Base-by-base conservation (phyloP, 805 yeast species). In the Sugiyamaella americana region DNA sequence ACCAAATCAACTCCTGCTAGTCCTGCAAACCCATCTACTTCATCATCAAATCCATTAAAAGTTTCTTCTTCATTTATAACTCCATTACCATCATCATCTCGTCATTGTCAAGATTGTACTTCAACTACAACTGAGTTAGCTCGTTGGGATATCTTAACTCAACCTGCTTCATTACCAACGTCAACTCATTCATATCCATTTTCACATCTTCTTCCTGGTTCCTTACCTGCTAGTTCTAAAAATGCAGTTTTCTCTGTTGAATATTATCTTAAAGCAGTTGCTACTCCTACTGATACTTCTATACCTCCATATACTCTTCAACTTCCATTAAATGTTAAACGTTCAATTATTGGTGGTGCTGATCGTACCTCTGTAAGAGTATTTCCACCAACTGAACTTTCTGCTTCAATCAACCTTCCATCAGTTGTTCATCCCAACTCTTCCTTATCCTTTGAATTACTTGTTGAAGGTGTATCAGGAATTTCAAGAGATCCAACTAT, bases 381-480 rank as follows among this genome's bases (percentile, higher is more conserved):
- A 1, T 93, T 93, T 65, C 98, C 98, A 1, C 98, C 99, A 5
- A 91, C 98, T 0, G 85, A 84, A 37, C 82, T 93, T 32, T 82
- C 87, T 2, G 94, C 96, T 4, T 78, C 84, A 22, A 93, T 95
- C 5, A 84, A 82, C 13, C 69, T 93, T 42, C 98, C 98, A 1
- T 84, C 84, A 52, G 95, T 88, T 13, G 75, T 86, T 26, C 86
- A 86, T 63, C 98, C 98, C 10, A 82, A 85, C 61, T 83, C 96
- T 0, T 73, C 82, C 0, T 87, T 93, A 59, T 84, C 93, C 0
- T 73, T 91, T 19, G 97, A 88, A 59, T 69, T 93, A 58, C 79
- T 81, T 54, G 67, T 93, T 58, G 95, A 87, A 56, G 69, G 76
- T 3, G 69, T 71, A 10, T 20, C 52, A 11, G 63, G 77, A 47